Conservation (phyloP, 2,329 filamentous ascomycete species). For the Gaeumannomyces tritici region DNA sequence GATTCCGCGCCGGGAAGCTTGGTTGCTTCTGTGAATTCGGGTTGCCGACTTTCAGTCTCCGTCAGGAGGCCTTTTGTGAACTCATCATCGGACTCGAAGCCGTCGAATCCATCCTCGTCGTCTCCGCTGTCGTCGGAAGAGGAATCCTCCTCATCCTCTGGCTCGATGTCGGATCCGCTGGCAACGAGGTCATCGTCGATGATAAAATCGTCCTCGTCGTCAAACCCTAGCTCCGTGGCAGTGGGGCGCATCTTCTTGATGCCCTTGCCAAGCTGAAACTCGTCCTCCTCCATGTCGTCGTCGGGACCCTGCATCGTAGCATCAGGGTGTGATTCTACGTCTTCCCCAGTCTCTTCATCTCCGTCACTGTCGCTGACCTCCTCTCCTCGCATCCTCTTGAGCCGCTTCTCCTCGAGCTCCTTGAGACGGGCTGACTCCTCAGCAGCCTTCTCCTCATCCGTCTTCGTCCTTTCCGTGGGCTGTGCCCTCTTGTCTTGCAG, state of each 20-base stretch:
- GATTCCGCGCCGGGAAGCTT: slow-evolving; percentile 27
- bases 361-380: slow-evolving; percentile 52
- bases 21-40: slow-evolving; percentile 36
- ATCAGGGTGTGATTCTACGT: neutral
- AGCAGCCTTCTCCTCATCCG: slow-evolving; percentile 72
- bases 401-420: slow-evolving; percentile 72
- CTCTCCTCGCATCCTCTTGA: slow-evolving; percentile 81
- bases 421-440: slow-evolving; percentile 70
- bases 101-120: slow-evolving; percentile 14
- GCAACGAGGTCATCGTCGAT: slow-evolving; percentile 85
- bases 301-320: slow-evolving; percentile 8
- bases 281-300: slow-evolving; percentile 35
- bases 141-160: slow-evolving; percentile 34
- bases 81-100: slow-evolving; percentile 44
- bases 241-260: slow-evolving; percentile 48
- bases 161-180: slow-evolving; percentile 62
- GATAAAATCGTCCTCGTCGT: slow-evolving; percentile 90
- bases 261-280: slow-evolving; percentile 51
- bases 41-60: slow-evolving; percentile 44
- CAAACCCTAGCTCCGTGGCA: slow-evolving; percentile 59
- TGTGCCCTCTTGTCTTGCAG: slow-evolving; percentile 76
- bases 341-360: slow-evolving; percentile 24
- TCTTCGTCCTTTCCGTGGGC: slow-evolving; percentile 83
- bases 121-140: slow-evolving; percentile 21
- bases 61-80: slow-evolving; percentile 61